A percentile compares a stretch with the other conserved stretches of the same genome.
Conservation (phyloP, 2,329 filamentous ascomycete genomes). For the Taxawa tesnikishii region DNA sequence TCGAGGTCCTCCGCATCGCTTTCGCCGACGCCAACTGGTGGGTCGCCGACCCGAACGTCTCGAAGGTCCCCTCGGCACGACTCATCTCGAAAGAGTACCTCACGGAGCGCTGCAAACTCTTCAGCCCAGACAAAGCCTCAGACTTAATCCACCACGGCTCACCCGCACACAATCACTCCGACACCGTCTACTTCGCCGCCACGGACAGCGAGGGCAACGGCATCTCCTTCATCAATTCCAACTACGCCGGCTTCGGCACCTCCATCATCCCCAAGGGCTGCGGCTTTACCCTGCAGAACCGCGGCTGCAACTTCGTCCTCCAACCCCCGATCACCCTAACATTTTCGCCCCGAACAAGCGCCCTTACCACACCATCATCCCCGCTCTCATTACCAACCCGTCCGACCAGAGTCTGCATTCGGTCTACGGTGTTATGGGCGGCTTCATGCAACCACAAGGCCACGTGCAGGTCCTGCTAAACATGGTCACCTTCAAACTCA, state of each 20-base stretch:
- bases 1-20: slow-evolving; percentile 77
- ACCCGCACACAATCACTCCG: slow-evolving; percentile 72
- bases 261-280: slow-evolving; percentile 73
- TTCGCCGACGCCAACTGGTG: slow-evolving; percentile 89
- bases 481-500: slow-evolving; percentile 69
- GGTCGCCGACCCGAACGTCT: slow-evolving; percentile 68
- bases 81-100: slow-evolving; percentile 67
- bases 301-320: slow-evolving; percentile 76
- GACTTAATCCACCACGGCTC: slow-evolving; percentile 57
- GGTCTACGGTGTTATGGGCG: slow-evolving; percentile 94
- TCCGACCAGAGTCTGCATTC: slow-evolving; percentile 64
- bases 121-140: slow-evolving; percentile 40
- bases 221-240: slow-evolving; percentile 93
- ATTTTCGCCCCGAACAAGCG: slow-evolving; percentile 67
- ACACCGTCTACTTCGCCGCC: slow-evolving; percentile 89
- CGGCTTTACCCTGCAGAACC: slow-evolving; percentile 90
- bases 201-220: slow-evolving; percentile 77
- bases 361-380: slow-evolving; percentile 97
- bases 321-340: slow-evolving; percentile 59
- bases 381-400: slow-evolving; percentile 72
- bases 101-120: slow-evolving; percentile 53
- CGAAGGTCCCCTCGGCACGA: slow-evolving; percentile 54
- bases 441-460: slow-evolving; percentile 96
- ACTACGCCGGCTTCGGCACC: slow-evolving; percentile 82
- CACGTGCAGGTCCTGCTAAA: slow-evolving; percentile 89